Base-by-base conservation (phyloP, 192 early-diverging fungal genomes). In the Dispira parvispora region DNA sequence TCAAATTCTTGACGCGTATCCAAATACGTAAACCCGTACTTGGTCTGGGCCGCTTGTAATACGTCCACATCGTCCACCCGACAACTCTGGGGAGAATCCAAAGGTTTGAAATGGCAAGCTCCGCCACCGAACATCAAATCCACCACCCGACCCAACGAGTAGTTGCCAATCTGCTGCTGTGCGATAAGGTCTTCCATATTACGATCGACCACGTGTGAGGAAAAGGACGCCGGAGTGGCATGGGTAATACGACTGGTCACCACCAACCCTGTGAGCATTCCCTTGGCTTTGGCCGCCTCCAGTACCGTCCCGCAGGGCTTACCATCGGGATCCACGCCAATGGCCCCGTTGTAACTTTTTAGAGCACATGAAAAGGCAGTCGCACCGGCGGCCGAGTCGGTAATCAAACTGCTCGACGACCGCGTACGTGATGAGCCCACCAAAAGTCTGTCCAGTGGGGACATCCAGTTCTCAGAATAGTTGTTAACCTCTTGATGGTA, bases 311-410 rank as follows among this genome's bases (percentile, higher is more conserved):
- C 96, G 63, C 94, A 97, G 28, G 96, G 89, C 9, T 62, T 60
- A 21, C 69, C 65, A 8, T 77, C 63, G 26, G 83, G 77, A 66
- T 87, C 81, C 71, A 92, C 92, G 63, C 74, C 90, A 63, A 99
- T 91, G 12, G 89, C 96, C 42, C 86, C 88, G 71, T 99, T 99
- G 74, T 92, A 96, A 1, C 90, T 78, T 73, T 99, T 99, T 32
- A 83, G 67, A 14, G 75, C 84, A 69, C 94, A 97, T 16, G 92
- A 78, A 65, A 90, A 97, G 2, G 96, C 96, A 0, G 96, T 99
- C 0, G 94, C 96, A 11, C 94, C 96, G 26, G 96, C 94, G 11
- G 96, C 96, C 46, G 88, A 90, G 73, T 99, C 96, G 0, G 96
- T 99, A 8, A 99, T 80, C 28, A 96, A 72, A 45, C 85, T 87